Evolutionary conservation across 1,284 basidiomycete species (phyloP).

Genomic region (Rhodofomes roseus): DNA sequence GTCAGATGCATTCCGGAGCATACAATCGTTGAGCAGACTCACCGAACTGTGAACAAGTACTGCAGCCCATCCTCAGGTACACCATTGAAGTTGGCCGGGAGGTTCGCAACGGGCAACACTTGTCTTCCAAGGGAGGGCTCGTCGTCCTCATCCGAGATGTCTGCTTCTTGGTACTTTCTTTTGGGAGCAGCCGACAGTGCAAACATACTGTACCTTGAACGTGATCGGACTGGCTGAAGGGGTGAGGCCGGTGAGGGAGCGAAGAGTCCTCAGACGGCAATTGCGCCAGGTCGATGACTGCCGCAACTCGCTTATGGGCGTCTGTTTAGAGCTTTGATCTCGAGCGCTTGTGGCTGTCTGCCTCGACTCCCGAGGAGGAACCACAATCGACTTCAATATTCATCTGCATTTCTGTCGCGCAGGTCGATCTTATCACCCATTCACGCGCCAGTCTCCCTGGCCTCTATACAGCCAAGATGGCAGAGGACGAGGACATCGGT

Average conservation of each 20-base stretch:
- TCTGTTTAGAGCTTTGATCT: not conserved
- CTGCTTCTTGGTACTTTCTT: conserved; percentile 21
- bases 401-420: too few species aligned
- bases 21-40: conserved; percentile 11
- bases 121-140: conserved; percentile 38
- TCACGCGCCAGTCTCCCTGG: too few species aligned
- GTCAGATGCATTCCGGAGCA: conserved; percentile 6
- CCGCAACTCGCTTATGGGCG: not conserved
- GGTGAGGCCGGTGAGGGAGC: too few species aligned
- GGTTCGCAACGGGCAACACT: conserved; percentile 70
- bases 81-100: conserved; percentile 61
- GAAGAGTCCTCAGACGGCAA: too few species aligned
- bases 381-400: too few species aligned
- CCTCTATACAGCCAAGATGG: not conserved
- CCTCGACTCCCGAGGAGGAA: too few species aligned
- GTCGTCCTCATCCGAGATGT: conserved; percentile 26
- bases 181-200: not conserved
- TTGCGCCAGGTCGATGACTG: too few species aligned
- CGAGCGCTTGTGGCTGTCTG: not conserved
- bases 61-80: conserved; percentile 72
- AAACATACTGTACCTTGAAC: not conserved
- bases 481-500: conserved; percentile 49
- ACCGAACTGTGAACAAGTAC: conserved; percentile 81
- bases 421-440: not conserved
- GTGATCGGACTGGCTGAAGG: too few species aligned